Evolutionary conservation across 371 early-diverging fungal genomes (phyloP).

Genomic region (Entomophthora muscae): DNA sequence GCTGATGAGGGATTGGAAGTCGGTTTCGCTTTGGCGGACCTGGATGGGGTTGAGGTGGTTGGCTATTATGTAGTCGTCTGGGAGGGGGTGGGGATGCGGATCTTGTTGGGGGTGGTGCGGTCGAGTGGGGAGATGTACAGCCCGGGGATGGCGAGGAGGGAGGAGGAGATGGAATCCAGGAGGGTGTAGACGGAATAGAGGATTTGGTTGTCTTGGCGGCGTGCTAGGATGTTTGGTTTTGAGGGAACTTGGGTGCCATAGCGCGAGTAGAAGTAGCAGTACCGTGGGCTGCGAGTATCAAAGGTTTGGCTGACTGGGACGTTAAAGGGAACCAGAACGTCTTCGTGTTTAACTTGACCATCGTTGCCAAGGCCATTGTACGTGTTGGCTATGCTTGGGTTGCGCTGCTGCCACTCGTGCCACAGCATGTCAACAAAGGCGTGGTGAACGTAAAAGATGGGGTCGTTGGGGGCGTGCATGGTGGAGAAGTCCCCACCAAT

Average conservation of each 20-base stretch:
- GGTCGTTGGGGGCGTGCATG: constrained; percentile 13
- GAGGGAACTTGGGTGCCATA: not conserved
- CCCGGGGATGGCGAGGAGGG: not conserved
- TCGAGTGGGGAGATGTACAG: not conserved
- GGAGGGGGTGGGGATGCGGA: not conserved
- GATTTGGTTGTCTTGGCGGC: too few relatives aligned
- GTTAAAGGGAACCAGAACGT: not conserved
- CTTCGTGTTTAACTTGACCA: not conserved
- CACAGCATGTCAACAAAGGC: constrained; percentile 32
- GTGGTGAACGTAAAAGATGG: constrained; percentile 37
- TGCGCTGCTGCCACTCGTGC: constrained; percentile 21
- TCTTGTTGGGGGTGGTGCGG: not conserved
- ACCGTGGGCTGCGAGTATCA: not conserved
- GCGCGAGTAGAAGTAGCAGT: not conserved
- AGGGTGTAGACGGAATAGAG: not conserved
- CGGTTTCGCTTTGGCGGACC: not conserved
- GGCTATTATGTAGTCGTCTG: not conserved
- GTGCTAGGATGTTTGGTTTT: not conserved
- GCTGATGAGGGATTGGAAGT: not conserved
- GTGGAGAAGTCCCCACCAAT: constrained; percentile 21
- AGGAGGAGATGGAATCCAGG: not conserved
- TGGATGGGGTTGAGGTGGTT: not conserved
- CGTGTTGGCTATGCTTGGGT: constrained; percentile 1
- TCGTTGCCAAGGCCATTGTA: not conserved
- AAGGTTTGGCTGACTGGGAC: not conserved